Evolutionary conservation across 192 early-diverging fungal species (phyloP), one percentile per base, ranked within the genome.

Genomic region (Podochytrium sp.): DNA sequence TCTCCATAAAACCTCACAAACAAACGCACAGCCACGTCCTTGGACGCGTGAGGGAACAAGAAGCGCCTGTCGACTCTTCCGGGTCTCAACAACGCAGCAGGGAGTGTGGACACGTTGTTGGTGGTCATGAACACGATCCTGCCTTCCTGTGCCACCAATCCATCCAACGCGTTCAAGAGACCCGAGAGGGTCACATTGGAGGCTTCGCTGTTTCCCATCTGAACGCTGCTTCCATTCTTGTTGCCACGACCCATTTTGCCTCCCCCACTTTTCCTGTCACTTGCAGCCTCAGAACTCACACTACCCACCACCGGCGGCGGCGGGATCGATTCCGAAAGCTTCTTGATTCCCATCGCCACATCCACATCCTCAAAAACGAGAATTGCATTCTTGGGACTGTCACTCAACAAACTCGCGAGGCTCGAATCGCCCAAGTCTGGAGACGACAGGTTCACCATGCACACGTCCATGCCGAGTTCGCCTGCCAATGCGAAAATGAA

Each of bases 71-170:
- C 74, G 0, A 64, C 63, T 16, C 90, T 80, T 2, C 90, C 90
- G 37, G 90, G 89, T 55, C 88, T 79, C 49, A 88, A 86, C 56
- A 91, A 67, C 30, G 90, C 75, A 37, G 71, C 50, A 56, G 88
- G 87, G 27, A 90, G 73, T 18, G 78, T 72, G 20, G 81, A 91
- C 30, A 93, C 82, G 60, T 94, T 89, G 77, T 96, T 96, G 6
- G 95, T 96, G 5, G 95, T 96, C 91, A 96, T 91, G 68, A 96
- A 93, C 25, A 96, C 91, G 43, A 96, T 91, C 16, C 93, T 86
- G 55, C 93, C 94, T 79, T 75, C 95, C 43, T 91, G 86, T 4
- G 95, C 91, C 1, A 93, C 90, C 1, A 95, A 91, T 20, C 95
- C 95, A 60, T 96, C 95, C 59, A 96, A 71, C 0, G 95, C 92